Base-by-base conservation (phyloP, 2,329 filamentous ascomycete genomes). In the Macroventuria anomochaeta region DNA sequence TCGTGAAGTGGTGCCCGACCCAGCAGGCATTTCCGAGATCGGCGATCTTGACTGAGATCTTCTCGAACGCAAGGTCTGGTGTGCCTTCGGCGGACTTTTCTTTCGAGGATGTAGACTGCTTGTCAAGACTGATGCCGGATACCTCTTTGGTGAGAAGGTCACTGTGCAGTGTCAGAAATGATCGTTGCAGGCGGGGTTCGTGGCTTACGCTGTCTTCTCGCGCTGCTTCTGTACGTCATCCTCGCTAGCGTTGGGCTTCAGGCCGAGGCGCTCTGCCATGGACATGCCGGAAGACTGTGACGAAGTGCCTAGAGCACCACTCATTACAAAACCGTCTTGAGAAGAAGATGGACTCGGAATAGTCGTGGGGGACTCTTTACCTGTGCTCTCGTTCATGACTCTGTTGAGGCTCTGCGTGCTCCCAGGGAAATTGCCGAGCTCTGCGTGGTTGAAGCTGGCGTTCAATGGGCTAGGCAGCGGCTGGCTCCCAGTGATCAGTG, bases 1-100 rank as follows among this genome's bases (percentile, higher is more conserved):
- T 97, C 71, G 95, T 99, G 77, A 99, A 99, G 77, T 99, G 95
- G 73, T 99, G 95, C 62, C 92, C 92, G 23, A 96, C 93, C 95
- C 95, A 99, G 80, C 95, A 99, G 17, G 95, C 95, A 74, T 99
- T 99, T 55, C 95, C 95, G 50, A 99, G 81, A 80, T 99, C 95
- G 34, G 95, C 95, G 79, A 99, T 99, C 80, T 99, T 99, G 75
- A 99, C 95, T 28, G 93, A 97, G 67, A 99, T 97, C 61, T 92
- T 89, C 59, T 93, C 90, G 63, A 83, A 81, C n/a, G 74, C 70
- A 26, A 77, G 67, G 75, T 89, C 88, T 67, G 90, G 88, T 7
- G 74, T 69, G 34, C 75, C 63, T 75, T 89, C 88, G 68, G 90
- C 87, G 6, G 74, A 70, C 38, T 77, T 64, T 26, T 74, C 72